Conservation (phyloP, 257 asterid species). For the Prunella vulgaris region DNA sequence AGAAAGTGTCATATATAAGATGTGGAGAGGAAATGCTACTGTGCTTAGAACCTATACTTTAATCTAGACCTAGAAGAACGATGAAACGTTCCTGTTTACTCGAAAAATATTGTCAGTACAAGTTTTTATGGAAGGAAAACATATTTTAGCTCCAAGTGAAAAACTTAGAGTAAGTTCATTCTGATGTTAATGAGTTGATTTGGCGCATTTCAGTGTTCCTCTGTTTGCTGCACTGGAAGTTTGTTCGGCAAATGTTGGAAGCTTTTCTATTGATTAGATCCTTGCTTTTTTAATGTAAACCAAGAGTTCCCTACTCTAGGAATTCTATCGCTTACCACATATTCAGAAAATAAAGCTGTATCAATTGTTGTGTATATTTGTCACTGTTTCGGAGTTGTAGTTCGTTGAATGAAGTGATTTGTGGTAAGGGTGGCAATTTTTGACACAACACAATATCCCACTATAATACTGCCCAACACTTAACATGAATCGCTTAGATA, state of each 20-base stretch:
- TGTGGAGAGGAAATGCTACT: no score
- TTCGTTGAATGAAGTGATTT: background rate
- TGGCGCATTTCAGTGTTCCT: background rate
- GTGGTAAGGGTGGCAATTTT: background rate
- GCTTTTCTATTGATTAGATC: slow-evolving; percentile 2
- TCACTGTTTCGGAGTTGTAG: slow-evolving; percentile 11
- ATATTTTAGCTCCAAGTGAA: slow-evolving; percentile 6
- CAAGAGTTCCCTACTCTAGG: background rate
- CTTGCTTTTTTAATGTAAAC: background rate
- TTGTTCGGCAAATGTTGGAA: background rate
- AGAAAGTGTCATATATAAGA: slow-evolving; percentile 5
- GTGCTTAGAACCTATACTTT: slow-evolving; percentile 1
- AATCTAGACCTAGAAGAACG: slow-evolving; percentile 5
- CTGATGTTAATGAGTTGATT: background rate
- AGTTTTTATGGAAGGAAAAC: background rate
- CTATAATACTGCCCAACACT: background rate
- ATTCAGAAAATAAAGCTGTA: background rate
- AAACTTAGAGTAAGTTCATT: background rate
- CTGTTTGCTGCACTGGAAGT: background rate
- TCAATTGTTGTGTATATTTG: slow-evolving; percentile 10
- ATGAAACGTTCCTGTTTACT: background rate
- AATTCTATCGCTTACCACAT: background rate
- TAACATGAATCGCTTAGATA: background rate
- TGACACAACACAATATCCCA: background rate
- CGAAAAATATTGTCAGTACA: background rate